Percentiles rank a stretch among this genome's conserved stretches.
Evolutionary conservation across 495 filamentous ascomycete species (phyloP).

Genomic region (Aspergillus diversus): DNA sequence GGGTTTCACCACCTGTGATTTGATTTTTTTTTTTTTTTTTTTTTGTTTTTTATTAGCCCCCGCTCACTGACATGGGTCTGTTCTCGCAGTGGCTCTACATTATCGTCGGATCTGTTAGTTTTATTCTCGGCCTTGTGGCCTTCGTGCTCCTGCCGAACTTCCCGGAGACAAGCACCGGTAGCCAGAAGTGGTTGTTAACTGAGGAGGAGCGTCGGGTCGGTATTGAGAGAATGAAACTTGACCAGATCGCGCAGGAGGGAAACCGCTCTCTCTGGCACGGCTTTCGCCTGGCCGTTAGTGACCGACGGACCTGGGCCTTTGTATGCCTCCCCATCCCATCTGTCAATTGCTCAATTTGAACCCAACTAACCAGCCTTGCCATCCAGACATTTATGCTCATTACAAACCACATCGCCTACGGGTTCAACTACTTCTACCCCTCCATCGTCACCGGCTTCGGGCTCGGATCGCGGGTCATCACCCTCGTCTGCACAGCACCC

Average conservation of each 20-base stretch:
- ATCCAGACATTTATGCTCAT: background rate
- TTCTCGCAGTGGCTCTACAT: background rate
- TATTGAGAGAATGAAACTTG: background rate
- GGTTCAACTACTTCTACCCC: background rate
- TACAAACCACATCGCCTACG: background rate
- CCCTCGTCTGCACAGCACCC: background rate
- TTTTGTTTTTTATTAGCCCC: too few relatives aligned
- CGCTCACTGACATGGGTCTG: too few relatives aligned
- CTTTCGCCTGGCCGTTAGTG: background rate
- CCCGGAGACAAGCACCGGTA: background rate
- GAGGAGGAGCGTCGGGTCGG: background rate
- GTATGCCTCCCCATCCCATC: background rate
- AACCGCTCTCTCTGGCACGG: background rate
- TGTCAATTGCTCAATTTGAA: too few relatives aligned
- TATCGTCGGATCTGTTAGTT: background rate
- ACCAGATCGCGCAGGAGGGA: background rate
- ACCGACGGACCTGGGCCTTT: background rate
- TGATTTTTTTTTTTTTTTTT: too few relatives aligned
- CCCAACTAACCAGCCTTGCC: background rate
- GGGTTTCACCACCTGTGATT: too few relatives aligned
- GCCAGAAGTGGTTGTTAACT: background rate
- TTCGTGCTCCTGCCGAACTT: background rate
- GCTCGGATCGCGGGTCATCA: background rate
- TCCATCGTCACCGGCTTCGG: background rate
- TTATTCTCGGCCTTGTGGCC: background rate